Evolutionary conservation across 768 basidiomycete genomes (phyloP), one percentile per base, ranked within the genome.

Genomic region (Artomyces pyxidatus): DNA sequence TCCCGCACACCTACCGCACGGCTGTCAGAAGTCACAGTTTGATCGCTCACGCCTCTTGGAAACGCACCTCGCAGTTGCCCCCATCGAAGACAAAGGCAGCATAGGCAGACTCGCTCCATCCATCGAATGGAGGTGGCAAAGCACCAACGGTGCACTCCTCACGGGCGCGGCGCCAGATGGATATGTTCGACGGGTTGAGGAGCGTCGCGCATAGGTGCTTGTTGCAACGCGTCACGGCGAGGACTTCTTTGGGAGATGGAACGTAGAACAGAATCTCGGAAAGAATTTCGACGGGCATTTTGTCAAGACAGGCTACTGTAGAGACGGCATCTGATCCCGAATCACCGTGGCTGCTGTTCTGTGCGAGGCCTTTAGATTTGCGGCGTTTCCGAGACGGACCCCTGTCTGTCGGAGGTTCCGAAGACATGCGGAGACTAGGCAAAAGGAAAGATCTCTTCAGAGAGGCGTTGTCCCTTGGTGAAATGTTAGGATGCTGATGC

Each of bases 81-180:
- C 62, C 61, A 54, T 78, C 77, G 49, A 83, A 87, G 21, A 86
- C 51, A 47, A 85, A 76, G 0, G 82, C 76, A n/a, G 79, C 81
- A 60, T 80, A 84, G 0, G 75, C 67, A 0, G 77, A 58, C 57
- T 88, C 85, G 4, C 69, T 74, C 59, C 76, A 76, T 0, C 57
- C 65, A 12, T 57, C 66, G 16, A 48, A 64, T 2, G 73, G 76
- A 5, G 71, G 68, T 0, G 75, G 78, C 9, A 78, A 62, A 6
- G 68, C 58, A 1, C 7, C 29, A 6, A 47, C 16, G 0, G 68
- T 68, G 53, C 62, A 71, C 6, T 62, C 54, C 23, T 66, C 53
- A 21, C 85, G 71, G 27, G 73, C 73, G 7, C 63, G 61, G 19
- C 73, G 74, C 85, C 85, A 88, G 42, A 88, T 80, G 58, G 69